These are phyloP conservation scores for Leptographium galeiforme DNA, from an alignment of 2,329 filamentous ascomycete genomes.

Conservation along the genomic window DNA sequence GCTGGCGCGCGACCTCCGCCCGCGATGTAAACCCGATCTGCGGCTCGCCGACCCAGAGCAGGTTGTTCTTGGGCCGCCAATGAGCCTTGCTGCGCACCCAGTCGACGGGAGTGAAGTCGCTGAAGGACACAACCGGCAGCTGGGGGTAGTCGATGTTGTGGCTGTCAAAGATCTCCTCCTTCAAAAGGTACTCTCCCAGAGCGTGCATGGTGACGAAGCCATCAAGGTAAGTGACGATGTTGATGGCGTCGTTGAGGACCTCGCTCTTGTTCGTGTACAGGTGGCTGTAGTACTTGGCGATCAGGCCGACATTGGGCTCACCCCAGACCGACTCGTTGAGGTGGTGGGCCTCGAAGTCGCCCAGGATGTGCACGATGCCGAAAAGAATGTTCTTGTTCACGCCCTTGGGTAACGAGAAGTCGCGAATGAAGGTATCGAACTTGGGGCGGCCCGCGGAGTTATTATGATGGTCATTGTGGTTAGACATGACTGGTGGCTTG, in stretches of 20 bases:
- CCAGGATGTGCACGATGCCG: not conserved
- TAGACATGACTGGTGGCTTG: not conserved
- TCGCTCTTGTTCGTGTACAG: not conserved
- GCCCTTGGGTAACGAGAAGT: not conserved
- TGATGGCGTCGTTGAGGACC: not conserved
- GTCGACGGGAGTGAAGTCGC: not conserved
- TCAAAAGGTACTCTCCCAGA: not conserved
- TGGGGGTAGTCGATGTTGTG: not conserved
- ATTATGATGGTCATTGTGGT: not conserved
- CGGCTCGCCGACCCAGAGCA: not conserved
- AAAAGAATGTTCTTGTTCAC: not conserved
- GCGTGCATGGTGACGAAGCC: not conserved
- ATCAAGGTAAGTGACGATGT: not conserved
- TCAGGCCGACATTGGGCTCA: not conserved
- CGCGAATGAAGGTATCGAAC: not conserved
- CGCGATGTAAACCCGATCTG: not conserved
- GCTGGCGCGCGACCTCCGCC: not conserved
- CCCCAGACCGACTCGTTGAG: not conserved
- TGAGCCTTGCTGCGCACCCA: not conserved
- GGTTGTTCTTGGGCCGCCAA: not conserved
- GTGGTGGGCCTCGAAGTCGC: not conserved
- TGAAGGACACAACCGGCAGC: not conserved
- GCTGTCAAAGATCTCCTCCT: not conserved
- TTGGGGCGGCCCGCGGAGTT: not conserved
- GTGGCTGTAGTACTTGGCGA: not conserved